Percentiles rank a stretch among this genome's conserved stretches.
Conservation (phyloP, 371 early-diverging fungal genomes). For the Mortierella sp. region DNA sequence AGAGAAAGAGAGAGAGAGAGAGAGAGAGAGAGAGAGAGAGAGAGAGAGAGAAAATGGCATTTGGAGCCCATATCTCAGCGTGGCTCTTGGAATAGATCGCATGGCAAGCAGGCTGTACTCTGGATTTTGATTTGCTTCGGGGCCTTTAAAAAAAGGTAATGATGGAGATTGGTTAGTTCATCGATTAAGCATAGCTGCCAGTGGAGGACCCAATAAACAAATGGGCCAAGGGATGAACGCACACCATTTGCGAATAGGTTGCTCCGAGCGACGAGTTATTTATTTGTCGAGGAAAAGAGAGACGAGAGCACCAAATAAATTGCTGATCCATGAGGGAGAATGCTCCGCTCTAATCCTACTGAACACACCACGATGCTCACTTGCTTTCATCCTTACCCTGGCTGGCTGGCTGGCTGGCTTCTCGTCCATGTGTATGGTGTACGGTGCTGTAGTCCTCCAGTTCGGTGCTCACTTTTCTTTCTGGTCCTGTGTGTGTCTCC, state of each 20-base stretch:
- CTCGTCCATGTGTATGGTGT: background rate
- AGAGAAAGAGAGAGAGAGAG: background rate
- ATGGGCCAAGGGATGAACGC: background rate
- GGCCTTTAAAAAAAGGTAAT: background rate
- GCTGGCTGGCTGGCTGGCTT: background rate
- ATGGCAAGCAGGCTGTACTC: slow-evolving; percentile 5
- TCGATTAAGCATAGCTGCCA: slow-evolving; percentile 2
- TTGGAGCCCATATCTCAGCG: background rate
- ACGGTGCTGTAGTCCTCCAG: background rate
- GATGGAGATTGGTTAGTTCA: background rate
- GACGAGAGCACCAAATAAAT: too few species aligned
- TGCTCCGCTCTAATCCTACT: background rate
- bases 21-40: background rate
- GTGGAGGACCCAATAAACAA: background rate
- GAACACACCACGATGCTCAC: background rate
- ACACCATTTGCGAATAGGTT: background rate
- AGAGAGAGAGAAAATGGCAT: background rate
- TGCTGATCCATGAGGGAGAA: background rate
- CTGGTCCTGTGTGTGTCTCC: background rate
- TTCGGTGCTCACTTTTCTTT: background rate
- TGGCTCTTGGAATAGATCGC: background rate
- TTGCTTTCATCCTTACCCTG: background rate
- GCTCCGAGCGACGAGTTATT: background rate
- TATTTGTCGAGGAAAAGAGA: too few species aligned
- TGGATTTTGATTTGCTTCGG: background rate